Base-by-base conservation (phyloP, 2,329 filamentous ascomycete species). In the Pleomassaria siparia region DNA sequence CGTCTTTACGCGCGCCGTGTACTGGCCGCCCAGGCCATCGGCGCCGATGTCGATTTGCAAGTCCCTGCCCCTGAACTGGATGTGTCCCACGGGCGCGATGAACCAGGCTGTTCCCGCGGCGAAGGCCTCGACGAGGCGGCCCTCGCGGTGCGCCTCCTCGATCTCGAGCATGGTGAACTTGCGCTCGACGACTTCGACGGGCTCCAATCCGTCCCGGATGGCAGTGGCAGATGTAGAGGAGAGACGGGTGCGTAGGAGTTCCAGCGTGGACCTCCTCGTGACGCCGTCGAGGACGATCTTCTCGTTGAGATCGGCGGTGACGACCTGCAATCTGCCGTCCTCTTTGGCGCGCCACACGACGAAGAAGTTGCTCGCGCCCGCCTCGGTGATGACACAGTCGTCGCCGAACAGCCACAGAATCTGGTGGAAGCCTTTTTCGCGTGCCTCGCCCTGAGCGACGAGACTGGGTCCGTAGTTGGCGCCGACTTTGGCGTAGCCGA, bases 311-410 rank as follows among this genome's bases (percentile, higher is more conserved):
- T 89, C 89, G 2, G 91, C 90, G 2, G 91, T 96, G 46, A 96
- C 78, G 25, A 96, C 78, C 75, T 94, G 80, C 20, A 80, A 64
- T 60, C 77, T 80, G 7, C 81, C 84, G 58, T 85, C 80, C 66
- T 85, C 80, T 66, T 78, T 81, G 39, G 79, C 81, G 65, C 78
- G 80, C 88, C 87, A 91, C 11, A 96, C 76, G 7, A 95, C 78
- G 64, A 96, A 95, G 75, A 96, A 96, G 74, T 96, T 96, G 63
- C 84, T 89, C 11, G 90, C 91, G 4, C 91, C 91, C 2, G 91
- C 91, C 76, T 96, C 91, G 2, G 91, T 96, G 54, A 95, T 91
- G 66, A 83, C 82, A 43, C 82, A 82, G 58, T 92, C 80, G 32
- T 82, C 72, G 1, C 90, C 90, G 63, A 95, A 94, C 42, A 96